A percentile compares a stretch with the other conserved stretches of the same genome.
These are phyloP conservation scores for Danielia reshetovae DNA, from an alignment of 805 yeast genomes.

Conservation along the genomic window DNA sequence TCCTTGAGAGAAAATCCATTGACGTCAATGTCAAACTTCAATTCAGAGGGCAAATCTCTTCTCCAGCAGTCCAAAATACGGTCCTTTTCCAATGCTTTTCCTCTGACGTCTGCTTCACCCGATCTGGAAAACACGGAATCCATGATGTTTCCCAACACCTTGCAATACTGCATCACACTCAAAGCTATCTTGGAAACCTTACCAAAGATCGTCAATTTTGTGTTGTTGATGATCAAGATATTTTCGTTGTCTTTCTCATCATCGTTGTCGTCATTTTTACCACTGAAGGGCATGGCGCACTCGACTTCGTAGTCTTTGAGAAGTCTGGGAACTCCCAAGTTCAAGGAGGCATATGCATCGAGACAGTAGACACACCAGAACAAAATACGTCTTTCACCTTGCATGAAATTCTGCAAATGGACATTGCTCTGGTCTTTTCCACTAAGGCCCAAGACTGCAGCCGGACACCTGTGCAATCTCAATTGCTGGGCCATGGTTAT, in stretches of 20 bases:
- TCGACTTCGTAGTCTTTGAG: conserved; percentile 79
- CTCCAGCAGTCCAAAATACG: conserved; percentile 78
- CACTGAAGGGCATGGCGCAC: conserved; percentile 74
- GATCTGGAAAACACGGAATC: conserved; percentile 67
- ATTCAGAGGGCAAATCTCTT: conserved; percentile 56
- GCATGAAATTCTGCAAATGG: conserved; percentile 59
- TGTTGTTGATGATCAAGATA: conserved; percentile 56
- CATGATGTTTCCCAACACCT: conserved; percentile 68
- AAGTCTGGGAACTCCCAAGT: conserved; percentile 78
- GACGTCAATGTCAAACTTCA: conserved; percentile 62
- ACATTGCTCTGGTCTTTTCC: conserved; percentile 20
- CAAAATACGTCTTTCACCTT: conserved; percentile 74
- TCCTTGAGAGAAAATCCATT: conserved; percentile 45
- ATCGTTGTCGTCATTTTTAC: conserved; percentile 34
- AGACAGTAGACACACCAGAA: conserved; percentile 83
- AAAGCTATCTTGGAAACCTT: conserved; percentile 63
- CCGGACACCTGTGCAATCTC: conserved; percentile 81
- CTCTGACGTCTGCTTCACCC: conserved; percentile 28
- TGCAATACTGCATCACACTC: conserved; percentile 63
- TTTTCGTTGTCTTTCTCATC: conserved; percentile 47
- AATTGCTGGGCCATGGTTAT: conserved; percentile 83
- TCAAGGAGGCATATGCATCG: conserved; percentile 71
- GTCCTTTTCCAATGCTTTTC: conserved; percentile 41
- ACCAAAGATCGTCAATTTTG: conserved; percentile 61
- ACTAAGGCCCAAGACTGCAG: conserved; percentile 71